Evolutionary conservation across 768 basidiomycete species (phyloP), one percentile per base, ranked within the genome.

Genomic region (Amanita muscaria): DNA sequence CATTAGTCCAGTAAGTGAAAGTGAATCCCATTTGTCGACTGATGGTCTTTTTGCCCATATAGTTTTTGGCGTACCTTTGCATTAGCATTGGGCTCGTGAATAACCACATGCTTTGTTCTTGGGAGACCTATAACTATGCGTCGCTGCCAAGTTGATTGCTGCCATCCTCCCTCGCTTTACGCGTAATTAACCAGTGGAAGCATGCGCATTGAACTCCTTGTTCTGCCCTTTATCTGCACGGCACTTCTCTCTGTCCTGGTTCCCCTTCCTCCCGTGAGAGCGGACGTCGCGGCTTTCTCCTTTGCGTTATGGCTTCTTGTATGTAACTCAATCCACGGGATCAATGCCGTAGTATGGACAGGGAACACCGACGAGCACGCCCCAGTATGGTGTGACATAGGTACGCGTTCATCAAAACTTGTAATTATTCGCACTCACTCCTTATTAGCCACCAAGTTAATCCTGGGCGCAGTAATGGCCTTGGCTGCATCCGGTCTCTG

Each of bases 381-480:
- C 12, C 67, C 75, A 0, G 68, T 76, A 6, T 91, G 84, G 84
- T 90, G 88, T 56, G 88, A 91, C 55, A 79, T 91, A 29, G 65
- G 83, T 86, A 42, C 40, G 40, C 30, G 18, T 23, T n/a, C 38
- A 4, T 29, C 34, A 19, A 42, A 24, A 18, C 19, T 7, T 2
- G 16, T 16, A 2, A 34, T 35, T 11, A 10, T 4, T 29, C 15
- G 2, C 18, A 18, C 23, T 38, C 19, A 39, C 27, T 19, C 8
- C 2, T 21, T 22, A 16, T 22, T 16, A 46, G 44, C 21, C 21
- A 46, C 44, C 11, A 46, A 46, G 36, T 18, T 46, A 18, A 23
- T 41, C 18, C 59, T 80, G 9, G 78, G 72, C 3, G 64, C 71
- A 0, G 69, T 61, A 33, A 56, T 78, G 25, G 82, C 78, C 5